Evolutionary conservation across 768 basidiomycete species (phyloP), one percentile per base, ranked within the genome.

Genomic region (Sporobolomyces roseus): DNA sequence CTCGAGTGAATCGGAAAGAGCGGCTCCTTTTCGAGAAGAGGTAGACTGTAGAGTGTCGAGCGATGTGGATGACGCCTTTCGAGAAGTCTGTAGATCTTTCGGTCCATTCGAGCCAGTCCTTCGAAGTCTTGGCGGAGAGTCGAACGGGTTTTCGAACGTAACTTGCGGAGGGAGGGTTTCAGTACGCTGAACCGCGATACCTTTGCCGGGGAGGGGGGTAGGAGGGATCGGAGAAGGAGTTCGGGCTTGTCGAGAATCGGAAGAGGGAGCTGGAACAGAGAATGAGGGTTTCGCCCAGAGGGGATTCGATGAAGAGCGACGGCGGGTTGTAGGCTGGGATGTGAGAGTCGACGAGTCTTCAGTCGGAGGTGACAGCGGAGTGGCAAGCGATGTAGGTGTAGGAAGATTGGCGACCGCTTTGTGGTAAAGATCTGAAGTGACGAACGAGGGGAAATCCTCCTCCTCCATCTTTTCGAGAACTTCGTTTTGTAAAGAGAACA

Each of bases 351-450:
- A 12, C 6, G 30, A 23, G 23, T 4, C 14, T 23, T 46, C 43
- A 16, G 0, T 30, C 49, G 8, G 43, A 13, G 30, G 2, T 19
- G 35, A 14, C 6, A 12, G 23, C 5, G 14, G 32, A n/a, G 13
- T 19, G 19, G 13, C 19, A 33, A 1, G 3, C 32, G 35, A 3
- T 4, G 52, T 30, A 6, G 52, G 27, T 14, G 27, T 43, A 30
- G 33, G 45, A 30, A 61, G 51, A 33, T 41, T 38, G 23, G 87
- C 85, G 12, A 90, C 81, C 2, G 90, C 92, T 55, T 91, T 88
- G 79, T 93, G 90, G 87, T 90, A 97, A 6, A 99, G 83, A 70
- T 96, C 92, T 25, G 90, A 91, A 66, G 85, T 82, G 75, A 87
- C 85, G 75, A 99, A 98, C 12, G 87, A 87, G 55, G 89, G 88